Percentiles rank a stretch among this genome's conserved stretches.
These are phyloP conservation scores for Gossypium aridum DNA, from an alignment of 441 rosid species.

Conservation along the genomic window DNA sequence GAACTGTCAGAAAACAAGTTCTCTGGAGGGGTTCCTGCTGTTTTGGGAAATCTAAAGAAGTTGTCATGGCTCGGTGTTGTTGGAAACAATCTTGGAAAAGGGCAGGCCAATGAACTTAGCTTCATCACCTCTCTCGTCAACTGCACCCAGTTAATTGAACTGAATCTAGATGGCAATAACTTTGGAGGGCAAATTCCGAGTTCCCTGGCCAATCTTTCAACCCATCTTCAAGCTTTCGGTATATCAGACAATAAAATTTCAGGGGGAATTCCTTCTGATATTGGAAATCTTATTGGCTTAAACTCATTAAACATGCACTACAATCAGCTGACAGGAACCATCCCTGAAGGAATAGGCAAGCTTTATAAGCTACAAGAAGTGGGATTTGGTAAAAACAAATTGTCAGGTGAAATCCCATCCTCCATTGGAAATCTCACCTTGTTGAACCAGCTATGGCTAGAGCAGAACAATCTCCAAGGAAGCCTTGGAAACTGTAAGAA, in stretches of 20 bases:
- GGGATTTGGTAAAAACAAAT: background rate
- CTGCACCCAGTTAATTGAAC: background rate
- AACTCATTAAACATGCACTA: background rate
- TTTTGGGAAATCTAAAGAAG: background rate
- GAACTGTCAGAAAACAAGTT: background rate
- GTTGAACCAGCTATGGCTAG: background rate
- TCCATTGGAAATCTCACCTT: background rate
- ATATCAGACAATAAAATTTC: background rate
- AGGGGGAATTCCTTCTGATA: background rate
- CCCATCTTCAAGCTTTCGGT: background rate
- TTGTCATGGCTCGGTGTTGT: background rate
- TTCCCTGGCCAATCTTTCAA: constrained; percentile 9
- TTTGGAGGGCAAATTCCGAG: constrained; percentile 8
- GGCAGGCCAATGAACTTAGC: background rate
- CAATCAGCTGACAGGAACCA: background rate
- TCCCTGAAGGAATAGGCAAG: background rate
- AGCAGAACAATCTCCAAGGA: background rate
- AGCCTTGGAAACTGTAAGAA: background rate
- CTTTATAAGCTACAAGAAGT: background rate
- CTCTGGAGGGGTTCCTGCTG: background rate
- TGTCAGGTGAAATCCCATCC: background rate
- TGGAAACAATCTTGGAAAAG: background rate
- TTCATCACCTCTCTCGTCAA: constrained; percentile 15
- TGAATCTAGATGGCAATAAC: background rate
- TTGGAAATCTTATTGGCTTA: background rate